A percentile compares a stretch with the other conserved stretches of the same genome.
These are phyloP conservation scores for Penicillium turbatum DNA, from an alignment of 495 filamentous ascomycete species.

Conservation along the genomic window DNA sequence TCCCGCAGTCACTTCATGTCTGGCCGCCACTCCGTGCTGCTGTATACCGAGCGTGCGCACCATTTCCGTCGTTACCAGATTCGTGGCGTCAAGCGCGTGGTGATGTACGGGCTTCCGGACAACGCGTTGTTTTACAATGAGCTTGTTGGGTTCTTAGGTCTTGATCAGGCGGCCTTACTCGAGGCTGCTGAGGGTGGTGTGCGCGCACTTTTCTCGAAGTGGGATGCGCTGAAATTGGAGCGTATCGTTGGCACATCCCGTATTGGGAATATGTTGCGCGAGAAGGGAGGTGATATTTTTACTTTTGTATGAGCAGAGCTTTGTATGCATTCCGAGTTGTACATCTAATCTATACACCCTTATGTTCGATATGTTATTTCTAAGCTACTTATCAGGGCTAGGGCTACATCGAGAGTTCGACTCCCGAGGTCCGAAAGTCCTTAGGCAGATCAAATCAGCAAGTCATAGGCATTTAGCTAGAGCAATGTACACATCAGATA, in stretches of 20 bases:
- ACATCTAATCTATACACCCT: too few relatives aligned
- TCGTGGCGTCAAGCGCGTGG: constrained; percentile 69
- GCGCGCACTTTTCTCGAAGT: constrained; percentile 75
- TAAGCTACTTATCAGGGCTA: too few relatives aligned
- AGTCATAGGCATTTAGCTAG: too few relatives aligned
- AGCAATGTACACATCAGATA: too few relatives aligned
- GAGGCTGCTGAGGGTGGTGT: constrained; percentile 48
- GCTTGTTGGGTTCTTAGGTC: constrained; percentile 65
- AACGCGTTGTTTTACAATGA: constrained; percentile 87
- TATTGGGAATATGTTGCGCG: constrained; percentile 63
- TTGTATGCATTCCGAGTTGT: background rate
- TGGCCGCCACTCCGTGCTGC: constrained; percentile 73
- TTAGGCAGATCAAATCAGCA: too few relatives aligned
- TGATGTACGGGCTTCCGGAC: constrained; percentile 86
- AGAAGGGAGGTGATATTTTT: constrained; percentile 85
- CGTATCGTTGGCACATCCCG: constrained; percentile 77
- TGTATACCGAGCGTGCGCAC: constrained; percentile 91
- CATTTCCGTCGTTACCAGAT: constrained; percentile 85
- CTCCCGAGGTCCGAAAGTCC: too few relatives aligned
- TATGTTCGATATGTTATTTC: too few relatives aligned
- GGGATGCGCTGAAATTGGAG: constrained; percentile 85
- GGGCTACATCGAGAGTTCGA: too few relatives aligned
- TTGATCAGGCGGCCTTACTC: constrained; percentile 34
- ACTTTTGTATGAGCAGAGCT: constrained; percentile 38
- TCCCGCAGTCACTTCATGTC: constrained; percentile 82